Evolutionary conservation across 768 basidiomycete genomes (phyloP).

Genomic region (Lyophyllum shimeji): DNA sequence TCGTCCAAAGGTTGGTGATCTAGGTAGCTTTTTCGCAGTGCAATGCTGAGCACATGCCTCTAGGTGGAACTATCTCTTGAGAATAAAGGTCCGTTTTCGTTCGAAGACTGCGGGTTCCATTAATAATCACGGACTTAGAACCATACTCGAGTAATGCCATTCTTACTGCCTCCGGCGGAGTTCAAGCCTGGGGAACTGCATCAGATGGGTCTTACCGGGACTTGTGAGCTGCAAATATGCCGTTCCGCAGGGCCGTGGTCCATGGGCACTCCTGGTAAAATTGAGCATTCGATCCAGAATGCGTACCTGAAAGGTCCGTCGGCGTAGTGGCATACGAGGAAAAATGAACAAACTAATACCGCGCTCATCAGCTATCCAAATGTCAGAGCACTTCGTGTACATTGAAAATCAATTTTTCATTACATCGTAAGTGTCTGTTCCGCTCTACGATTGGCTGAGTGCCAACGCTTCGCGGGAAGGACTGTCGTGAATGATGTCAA

Average conservation of each 20-base stretch:
- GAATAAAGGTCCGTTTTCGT: slow-evolving; percentile 73
- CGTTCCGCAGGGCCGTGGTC: slow-evolving; percentile 97
- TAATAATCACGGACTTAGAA: slow-evolving; percentile 51
- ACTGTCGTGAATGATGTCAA: slow-evolving; percentile 83
- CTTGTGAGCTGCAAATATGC: slow-evolving; percentile 96
- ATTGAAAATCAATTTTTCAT: slow-evolving; percentile 97
- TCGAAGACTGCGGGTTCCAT: slow-evolving; percentile 7
- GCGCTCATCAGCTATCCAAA: slow-evolving; percentile 67
- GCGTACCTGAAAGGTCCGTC: slow-evolving; percentile 84
- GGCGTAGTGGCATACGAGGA: no score
- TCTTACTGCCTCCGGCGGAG: slow-evolving; percentile 90
- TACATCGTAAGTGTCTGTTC: slow-evolving; percentile 61
- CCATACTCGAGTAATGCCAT: slow-evolving; percentile 90
- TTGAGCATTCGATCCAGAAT: slow-evolving; percentile 92
- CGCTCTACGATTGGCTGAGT: not conserved
- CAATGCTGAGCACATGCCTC: slow-evolving; percentile 1
- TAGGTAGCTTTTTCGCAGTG: slow-evolving; percentile 14
- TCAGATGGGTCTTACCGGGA: slow-evolving; percentile 84
- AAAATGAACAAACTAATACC: not conserved
- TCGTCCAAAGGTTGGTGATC: slow-evolving; percentile 75
- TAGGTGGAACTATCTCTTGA: slow-evolving; percentile 92
- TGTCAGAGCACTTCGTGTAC: slow-evolving; percentile 97
- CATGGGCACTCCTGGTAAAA: slow-evolving; percentile 79
- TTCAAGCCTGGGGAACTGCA: slow-evolving; percentile 80
- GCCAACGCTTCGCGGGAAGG: slow-evolving; percentile 33